phyloP scores from a whole-genome alignment of 2,329 filamentous ascomycete species.

The Microdochium paspali region DNA sequence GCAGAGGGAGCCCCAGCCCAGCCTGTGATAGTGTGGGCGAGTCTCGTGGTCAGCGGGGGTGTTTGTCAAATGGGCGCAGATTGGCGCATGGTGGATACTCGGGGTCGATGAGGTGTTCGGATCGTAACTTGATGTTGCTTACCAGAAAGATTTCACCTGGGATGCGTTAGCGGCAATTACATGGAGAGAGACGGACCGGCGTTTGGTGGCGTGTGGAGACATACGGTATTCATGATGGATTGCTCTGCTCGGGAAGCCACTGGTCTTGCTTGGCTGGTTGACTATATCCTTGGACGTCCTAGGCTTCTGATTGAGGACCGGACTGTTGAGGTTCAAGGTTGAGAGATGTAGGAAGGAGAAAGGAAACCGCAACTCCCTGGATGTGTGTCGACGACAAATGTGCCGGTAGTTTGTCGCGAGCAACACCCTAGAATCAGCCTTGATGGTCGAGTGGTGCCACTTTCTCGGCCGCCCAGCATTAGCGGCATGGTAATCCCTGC shows the following conservation, averaged over 20 bases:
- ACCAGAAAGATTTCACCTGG: slow-evolving; percentile 9
- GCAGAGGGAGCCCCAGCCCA: slow-evolving; percentile 87
- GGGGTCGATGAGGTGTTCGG: too few relatives aligned
- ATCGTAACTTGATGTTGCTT: too few relatives aligned
- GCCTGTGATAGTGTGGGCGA: slow-evolving; percentile 37
- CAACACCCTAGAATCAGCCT: too few relatives aligned
- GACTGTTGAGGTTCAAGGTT: too few relatives aligned
- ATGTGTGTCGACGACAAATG: not conserved
- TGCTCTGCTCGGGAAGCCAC: not conserved
- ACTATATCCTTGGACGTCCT: not conserved
- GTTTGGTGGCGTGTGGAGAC: not conserved
- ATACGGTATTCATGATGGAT: slow-evolving; percentile 9
- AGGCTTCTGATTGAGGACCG: not conserved
- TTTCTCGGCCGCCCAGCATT: not conserved
- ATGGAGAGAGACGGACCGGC: not conserved
- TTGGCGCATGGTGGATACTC: slow-evolving; percentile 3
- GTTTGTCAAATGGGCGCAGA: too few relatives aligned
- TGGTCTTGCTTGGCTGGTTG: not conserved
- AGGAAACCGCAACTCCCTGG: not conserved
- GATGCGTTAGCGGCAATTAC: slow-evolving; percentile 1
- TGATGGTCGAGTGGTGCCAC: not conserved
- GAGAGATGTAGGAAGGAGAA: not conserved
- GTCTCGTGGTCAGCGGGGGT: slow-evolving; percentile 11
- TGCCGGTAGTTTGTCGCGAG: not conserved
- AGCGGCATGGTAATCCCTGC: not conserved